These are phyloP conservation scores for Xylaria scruposa DNA, from an alignment of 495 filamentous ascomycete genomes.

Conservation along the genomic window DNA sequence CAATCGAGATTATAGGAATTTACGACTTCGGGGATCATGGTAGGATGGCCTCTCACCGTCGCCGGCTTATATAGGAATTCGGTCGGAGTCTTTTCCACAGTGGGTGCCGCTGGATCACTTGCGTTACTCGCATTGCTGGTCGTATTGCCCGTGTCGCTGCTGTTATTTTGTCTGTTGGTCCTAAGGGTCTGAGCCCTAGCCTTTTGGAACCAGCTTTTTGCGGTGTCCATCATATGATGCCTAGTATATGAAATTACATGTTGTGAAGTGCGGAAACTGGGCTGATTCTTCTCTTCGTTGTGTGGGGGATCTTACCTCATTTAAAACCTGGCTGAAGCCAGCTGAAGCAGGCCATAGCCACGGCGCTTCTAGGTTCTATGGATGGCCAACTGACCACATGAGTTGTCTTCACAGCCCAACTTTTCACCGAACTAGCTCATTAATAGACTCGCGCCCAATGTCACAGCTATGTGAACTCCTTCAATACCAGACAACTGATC, in stretches of 20 bases:
- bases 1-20: constrained; percentile 15
- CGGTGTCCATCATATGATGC: constrained; percentile 16
- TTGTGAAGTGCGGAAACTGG: not conserved
- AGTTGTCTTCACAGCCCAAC: constrained; percentile 8
- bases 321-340: constrained; percentile 9
- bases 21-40: not conserved
- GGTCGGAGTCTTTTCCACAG: constrained; percentile 1
- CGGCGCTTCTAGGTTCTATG: not conserved
- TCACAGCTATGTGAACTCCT: not conserved
- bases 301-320: constrained; percentile 21
- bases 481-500: not conserved
- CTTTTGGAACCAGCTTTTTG: constrained; percentile 11
- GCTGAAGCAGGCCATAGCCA: not conserved
- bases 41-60: not conserved
- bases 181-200: constrained; percentile 14
- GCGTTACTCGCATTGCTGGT: not conserved
- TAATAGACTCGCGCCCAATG: not conserved
- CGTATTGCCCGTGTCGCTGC: constrained; percentile 2
- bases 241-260: constrained; percentile 2
- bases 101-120: not conserved
- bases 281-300: constrained; percentile 4
- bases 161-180: not conserved
- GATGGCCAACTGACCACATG: not conserved
- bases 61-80: constrained; percentile 14
- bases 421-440: constrained; percentile 10